A percentile compares a stretch with the other conserved stretches of the same genome.
phyloP scores from a whole-genome alignment of 2,329 filamentous ascomycete species.

The Cercospora sesami region DNA sequence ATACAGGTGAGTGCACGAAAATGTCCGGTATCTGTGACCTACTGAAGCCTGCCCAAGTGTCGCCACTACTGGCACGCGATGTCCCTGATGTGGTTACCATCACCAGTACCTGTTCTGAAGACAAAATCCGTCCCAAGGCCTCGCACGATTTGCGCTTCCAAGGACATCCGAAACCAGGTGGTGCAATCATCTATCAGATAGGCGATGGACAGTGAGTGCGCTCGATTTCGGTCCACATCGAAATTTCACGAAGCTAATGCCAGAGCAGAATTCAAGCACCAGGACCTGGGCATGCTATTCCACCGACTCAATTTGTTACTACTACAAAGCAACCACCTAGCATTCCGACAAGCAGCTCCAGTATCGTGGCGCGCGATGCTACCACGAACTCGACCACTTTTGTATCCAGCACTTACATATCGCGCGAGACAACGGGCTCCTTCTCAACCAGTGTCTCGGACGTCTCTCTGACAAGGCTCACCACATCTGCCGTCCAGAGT shows the following conservation, averaged over 20 bases:
- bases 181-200: conserved; percentile 20
- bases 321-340: background rate
- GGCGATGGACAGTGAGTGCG: conserved; percentile 19
- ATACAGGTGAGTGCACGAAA: conserved; percentile 16
- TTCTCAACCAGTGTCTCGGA: conserved; percentile 30
- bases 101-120: conserved; percentile 15
- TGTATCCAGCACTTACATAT: background rate
- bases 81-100: background rate
- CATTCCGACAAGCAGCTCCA: conserved; percentile 15
- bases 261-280: conserved; percentile 20
- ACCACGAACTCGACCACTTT: conserved; percentile 2
- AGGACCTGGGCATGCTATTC: background rate
- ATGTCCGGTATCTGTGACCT: background rate
- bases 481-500: conserved; percentile 36
- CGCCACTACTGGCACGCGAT: background rate
- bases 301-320: background rate
- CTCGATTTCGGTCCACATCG: background rate
- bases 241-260: background rate
- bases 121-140: background rate
- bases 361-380: conserved; percentile 19
- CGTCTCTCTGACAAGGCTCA: conserved; percentile 31
- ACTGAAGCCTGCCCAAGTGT: background rate
- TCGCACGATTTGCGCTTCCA: background rate
- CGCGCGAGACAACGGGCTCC: conserved; percentile 9
- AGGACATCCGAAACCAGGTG: background rate